These are phyloP conservation scores for Suillus americanus DNA, from an alignment of 768 basidiomycete genomes.

Conservation along the genomic window DNA sequence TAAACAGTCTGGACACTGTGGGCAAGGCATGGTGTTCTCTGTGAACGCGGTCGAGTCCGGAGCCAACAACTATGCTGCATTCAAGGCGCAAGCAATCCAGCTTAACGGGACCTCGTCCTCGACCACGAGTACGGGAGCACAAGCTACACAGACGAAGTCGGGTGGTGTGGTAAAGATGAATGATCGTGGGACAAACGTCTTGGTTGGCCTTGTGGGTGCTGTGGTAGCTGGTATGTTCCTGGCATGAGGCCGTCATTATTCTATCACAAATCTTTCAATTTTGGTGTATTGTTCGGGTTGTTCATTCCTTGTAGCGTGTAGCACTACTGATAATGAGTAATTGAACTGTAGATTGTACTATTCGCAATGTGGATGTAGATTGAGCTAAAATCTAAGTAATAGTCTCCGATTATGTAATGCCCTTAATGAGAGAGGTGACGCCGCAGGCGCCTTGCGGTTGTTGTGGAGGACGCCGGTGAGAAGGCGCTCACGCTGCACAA, in stretches of 20 bases:
- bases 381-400: not conserved
- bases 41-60: slow-evolving; percentile 52
- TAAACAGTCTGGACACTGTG: slow-evolving; percentile 50
- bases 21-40: slow-evolving; percentile 59
- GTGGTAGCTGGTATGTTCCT: slow-evolving; percentile 24
- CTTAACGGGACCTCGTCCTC: slow-evolving; percentile 32
- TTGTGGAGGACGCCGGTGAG: not conserved
- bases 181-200: slow-evolving; percentile 25
- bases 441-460: not conserved
- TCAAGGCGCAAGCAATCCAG: slow-evolving; percentile 45
- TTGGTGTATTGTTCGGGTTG: not conserved
- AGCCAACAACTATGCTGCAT: slow-evolving; percentile 54
- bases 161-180: slow-evolving; percentile 13
- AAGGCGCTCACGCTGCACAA: not conserved
- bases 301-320: not conserved
- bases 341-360: not conserved
- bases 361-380: not conserved
- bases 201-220: slow-evolving; percentile 22
- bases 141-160: slow-evolving; percentile 17
- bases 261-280: not conserved
- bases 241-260: not conserved
- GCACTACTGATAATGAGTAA: not conserved
- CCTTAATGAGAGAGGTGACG: not conserved
- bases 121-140: slow-evolving; percentile 15
- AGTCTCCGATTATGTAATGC: not conserved